Base-by-base conservation (phyloP, 164 flowering plant genomes). In the Brasenia schreberi region DNA sequence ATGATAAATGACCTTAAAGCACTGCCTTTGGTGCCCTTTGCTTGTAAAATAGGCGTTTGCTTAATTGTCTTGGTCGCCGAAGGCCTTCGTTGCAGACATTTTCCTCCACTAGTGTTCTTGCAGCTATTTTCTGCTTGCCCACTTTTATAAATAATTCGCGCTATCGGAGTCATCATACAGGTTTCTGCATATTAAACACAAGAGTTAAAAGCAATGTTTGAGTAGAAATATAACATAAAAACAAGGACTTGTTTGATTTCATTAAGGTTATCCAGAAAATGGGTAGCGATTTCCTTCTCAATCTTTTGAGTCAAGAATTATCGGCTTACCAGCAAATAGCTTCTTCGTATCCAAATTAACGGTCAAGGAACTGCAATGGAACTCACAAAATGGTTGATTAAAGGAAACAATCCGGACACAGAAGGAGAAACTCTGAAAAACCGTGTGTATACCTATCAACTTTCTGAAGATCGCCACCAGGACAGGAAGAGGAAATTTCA, bases 161-260 rank as follows among this genome's bases (percentile, higher is more conserved):
- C 82, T 62, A 75, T 80, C 4, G 97, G 98, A 5, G 97, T 89
- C 74, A 86, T 81, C 59, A 72, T 77, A 59, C 82, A 89, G n/a
- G 67, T 18, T 70, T 52, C 76, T 62, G 69, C 44, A 61, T 59
- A 6, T 27, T 5, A 39, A 64, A 44, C 63, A 61, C 7, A 56
- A 5, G 7, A 33, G 19, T 4, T 6, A 16, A 23, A 14, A 19
- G 16, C 56, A 49, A 9, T 49, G 39, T 5, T 6, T 9, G 9
- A 49, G 56, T 49, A 9, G 56, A 3, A 49, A 49, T 9, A 49
- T 12, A 49, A 6, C 56, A 9, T 9, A 9, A 49, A 49, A 14
- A 14, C 12, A 49, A 49, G 16, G 12, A 49, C 16, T 49, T 5
- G 16, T 49, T 14, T 33, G 39, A 2, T 33, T 33, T 33, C 39